A percentile compares a stretch with the other conserved stretches of the same genome.
These are phyloP conservation scores for Trichoderma lentiforme DNA, from an alignment of 2,329 filamentous ascomycete species.

Conservation along the genomic window DNA sequence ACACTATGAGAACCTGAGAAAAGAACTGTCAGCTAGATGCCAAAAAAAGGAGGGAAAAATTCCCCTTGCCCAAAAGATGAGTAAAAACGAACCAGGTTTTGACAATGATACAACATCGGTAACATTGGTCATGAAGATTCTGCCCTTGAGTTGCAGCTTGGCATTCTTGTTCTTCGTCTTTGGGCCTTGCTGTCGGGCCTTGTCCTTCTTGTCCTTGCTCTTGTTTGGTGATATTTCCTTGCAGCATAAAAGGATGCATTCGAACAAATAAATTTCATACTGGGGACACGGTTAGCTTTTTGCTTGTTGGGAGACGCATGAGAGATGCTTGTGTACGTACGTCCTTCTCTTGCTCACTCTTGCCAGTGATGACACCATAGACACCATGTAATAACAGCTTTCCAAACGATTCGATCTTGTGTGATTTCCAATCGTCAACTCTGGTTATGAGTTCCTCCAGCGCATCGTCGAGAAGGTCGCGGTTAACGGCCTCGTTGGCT, in stretches of 20 bases:
- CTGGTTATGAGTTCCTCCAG: constrained; percentile 75
- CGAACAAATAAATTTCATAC: constrained; percentile 98
- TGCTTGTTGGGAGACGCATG: not conserved
- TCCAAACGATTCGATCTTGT: constrained; percentile 87
- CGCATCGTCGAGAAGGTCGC: constrained; percentile 79
- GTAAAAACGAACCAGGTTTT: constrained; percentile 68
- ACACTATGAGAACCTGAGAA: constrained; percentile 80
- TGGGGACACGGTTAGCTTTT: constrained; percentile 35
- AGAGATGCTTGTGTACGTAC: constrained; percentile 45
- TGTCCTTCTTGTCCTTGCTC: constrained; percentile 71
- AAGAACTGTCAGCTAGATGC: not conserved
- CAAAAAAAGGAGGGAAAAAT: not conserved
- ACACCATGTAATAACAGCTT: constrained; percentile 83
- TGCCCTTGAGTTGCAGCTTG: constrained; percentile 89
- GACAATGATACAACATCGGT: constrained; percentile 86
- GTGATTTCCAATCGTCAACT: constrained; percentile 96
- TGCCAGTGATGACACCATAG: constrained; percentile 85
- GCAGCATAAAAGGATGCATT: constrained; percentile 92
- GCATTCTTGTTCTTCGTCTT: constrained; percentile 64
- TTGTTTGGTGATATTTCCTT: constrained; percentile 90
- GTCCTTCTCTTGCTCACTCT: constrained; percentile 88
- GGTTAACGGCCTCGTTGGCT: constrained; percentile 88
- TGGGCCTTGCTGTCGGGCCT: constrained; percentile 52
- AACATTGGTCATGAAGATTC: constrained; percentile 99
- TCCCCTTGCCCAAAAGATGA: not conserved